Evolutionary conservation across 2,329 filamentous ascomycete genomes (phyloP), one percentile per base, ranked within the genome.

Genomic region (Colletotrichum australisinense): DNA sequence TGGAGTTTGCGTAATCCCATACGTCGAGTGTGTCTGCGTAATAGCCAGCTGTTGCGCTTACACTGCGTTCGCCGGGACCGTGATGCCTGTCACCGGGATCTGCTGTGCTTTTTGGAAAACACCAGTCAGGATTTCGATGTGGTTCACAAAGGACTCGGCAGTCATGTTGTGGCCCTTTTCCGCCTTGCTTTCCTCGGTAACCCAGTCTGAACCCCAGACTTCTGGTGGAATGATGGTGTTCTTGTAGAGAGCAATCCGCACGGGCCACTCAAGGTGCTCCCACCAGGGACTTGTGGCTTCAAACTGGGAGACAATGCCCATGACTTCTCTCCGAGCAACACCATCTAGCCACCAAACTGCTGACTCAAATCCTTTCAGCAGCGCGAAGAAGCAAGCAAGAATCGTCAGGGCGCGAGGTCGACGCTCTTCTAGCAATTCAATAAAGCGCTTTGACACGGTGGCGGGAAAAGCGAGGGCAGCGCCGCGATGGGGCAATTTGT

Each of bases 291-390:
- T 90, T 60, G 89, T 87, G 2, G 86, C 84, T 77, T 90, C 88
- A 78, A 91, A 91, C 46, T 91, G 81, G 46, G 86, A 87, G 24
- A 90, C 86, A 28, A 93, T 86, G 24, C 92, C 91, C 78, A 90
- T 88, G 19, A 94, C 89, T 76, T 94, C 90, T 68, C 90, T 88
- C 19, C 88, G 87, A 8, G 91, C 88, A 77, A 93, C 91, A 52
- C 92, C 91, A 24, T 90, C 87, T 32, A 94, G 83, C 92, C 93
- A 94, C 93, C 93, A 94, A 19, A 91, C 84, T 19, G 70, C 55
- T 19, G 85, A 81, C 73, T 92, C 88, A 74, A 93, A 84, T 42
- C 87, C 87, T 78, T 91, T 91, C 59, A 93, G 84, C 49, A 93
- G 83, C 32, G 90, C 91, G 77, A 93, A 93, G 79, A 92, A 93